Conservation (phyloP, 2,329 filamentous ascomycete species). For the Grosmannia penicillata region DNA sequence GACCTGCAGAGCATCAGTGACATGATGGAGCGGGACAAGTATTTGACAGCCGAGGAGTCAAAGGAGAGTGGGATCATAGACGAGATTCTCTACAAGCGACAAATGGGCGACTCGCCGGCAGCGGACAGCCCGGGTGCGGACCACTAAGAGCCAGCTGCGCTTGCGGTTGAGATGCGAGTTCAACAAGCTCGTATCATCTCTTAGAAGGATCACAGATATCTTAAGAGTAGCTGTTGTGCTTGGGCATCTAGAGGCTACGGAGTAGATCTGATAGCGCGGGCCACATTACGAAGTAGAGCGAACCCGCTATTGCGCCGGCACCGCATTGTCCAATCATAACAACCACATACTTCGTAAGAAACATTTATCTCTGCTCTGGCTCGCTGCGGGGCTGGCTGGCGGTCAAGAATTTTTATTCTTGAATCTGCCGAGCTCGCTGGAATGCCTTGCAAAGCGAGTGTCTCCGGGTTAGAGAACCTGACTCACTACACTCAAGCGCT, state of each 20-base stretch:
- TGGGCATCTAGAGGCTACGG: no score
- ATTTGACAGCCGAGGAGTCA: constrained; percentile 79
- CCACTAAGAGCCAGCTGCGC: neutral
- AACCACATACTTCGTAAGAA: no score
- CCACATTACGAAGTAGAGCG: no score
- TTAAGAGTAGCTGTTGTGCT: no score
- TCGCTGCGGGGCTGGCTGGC: neutral
- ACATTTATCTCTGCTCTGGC: neutral
- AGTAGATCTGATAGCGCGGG: no score
- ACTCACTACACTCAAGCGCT: constrained; percentile 1
- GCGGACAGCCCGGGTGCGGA: constrained; percentile 35
- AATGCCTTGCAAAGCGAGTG: neutral
- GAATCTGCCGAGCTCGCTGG: constrained; percentile 5
- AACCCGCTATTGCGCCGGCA: no score
- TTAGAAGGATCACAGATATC: no score
- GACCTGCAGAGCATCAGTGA: constrained; percentile 73
- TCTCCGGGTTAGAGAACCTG: neutral
- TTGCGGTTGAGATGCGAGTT: no score
- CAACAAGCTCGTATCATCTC: no score
- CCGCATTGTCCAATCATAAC: no score
- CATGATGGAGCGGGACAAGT: constrained; percentile 95
- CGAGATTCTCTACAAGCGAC: no score
- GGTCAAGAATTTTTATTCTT: constrained; percentile 4
- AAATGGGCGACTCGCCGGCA: no score
- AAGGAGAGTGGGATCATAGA: constrained; percentile 84